Base-by-base conservation (phyloP, 352 stramenopile genomes). In the Phytophthora multivora region DNA sequence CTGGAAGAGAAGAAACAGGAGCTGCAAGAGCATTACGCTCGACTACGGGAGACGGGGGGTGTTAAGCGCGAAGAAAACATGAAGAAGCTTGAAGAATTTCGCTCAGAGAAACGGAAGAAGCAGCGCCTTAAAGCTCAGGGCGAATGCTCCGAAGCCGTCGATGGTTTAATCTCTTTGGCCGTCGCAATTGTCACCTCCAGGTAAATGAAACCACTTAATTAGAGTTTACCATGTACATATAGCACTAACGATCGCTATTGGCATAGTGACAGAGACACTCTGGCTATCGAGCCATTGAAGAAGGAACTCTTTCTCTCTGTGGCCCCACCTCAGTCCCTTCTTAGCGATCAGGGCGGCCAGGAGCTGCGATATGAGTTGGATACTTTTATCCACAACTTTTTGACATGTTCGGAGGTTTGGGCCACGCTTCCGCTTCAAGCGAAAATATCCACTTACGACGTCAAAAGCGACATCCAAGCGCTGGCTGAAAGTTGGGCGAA, bases 1-100 rank as follows among this genome's bases (percentile, higher is more conserved):
- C 43, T 89, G 1, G 57, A 77, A 30, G 60, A 43, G 19, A 89
- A 83, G 30, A 55, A 60, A 51, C 66, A 54, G 15, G 63, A 77
- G 11, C 48, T 90, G 11, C 77, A 88, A 38, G 68, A 67, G 11
- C 77, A 90, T 46, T 88, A 88, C 36, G 38, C 64, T 21, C 69
- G 45, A 1, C 63, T 88, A 13, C 69, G 67, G 11, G 71, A 78
- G 33, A 43, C 58, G 55, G 78, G 79, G 13, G 59, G 39, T 31
- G 16, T 25, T 2, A 78, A 60, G n/a, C 70, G 78, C 52, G 70
- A 86, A 42, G 33, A 56, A 47, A 73, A 81, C 23, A 59, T 55
- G 47, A 56, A 72, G 18, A 58, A 66, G 15, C 40, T 88, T 5
- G 35, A 68, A 21, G 63, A 65, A 3, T 53, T 87, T 53, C 78